Evolutionary conservation across 495 filamentous ascomycete genomes (phyloP).

Genomic region (Penicillium verhagenii): DNA sequence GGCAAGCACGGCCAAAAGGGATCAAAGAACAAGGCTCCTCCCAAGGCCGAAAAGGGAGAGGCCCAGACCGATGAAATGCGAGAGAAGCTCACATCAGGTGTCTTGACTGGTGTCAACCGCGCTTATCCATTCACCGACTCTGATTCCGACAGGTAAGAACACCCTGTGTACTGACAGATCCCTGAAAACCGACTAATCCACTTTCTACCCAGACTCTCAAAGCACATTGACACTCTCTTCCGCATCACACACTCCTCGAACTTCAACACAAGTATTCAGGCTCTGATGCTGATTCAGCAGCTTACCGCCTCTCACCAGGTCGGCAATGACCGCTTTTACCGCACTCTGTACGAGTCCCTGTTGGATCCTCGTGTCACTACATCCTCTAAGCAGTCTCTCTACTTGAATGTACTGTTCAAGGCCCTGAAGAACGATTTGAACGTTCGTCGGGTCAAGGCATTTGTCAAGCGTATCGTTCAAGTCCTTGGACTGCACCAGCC

Average conservation of each 20-base stretch:
- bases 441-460: slow-evolving; percentile 87
- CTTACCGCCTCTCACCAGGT: slow-evolving; percentile 75
- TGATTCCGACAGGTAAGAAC: slow-evolving; percentile 66
- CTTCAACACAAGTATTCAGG: slow-evolving; percentile 97
- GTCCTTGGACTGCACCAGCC: slow-evolving; percentile 85
- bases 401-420: slow-evolving; percentile 87
- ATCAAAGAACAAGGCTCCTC: slow-evolving; percentile 42
- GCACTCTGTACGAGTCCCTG: slow-evolving; percentile 91
- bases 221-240: slow-evolving; percentile 91
- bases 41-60: slow-evolving; percentile 51
- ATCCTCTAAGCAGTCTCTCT: slow-evolving; percentile 93
- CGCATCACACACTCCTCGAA: slow-evolving; percentile 95
- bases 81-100: slow-evolving; percentile 86
- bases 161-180: no score
- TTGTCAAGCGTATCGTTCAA: slow-evolving; percentile 89
- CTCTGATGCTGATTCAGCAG: slow-evolving; percentile 93
- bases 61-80: slow-evolving; percentile 63
- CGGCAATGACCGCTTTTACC: slow-evolving; percentile 85
- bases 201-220: slow-evolving; percentile 58
- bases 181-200: no score
- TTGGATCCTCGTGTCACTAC: slow-evolving; percentile 82
- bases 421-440: slow-evolving; percentile 83
- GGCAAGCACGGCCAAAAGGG: slow-evolving; percentile 19
- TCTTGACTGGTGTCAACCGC: slow-evolving; percentile 92
- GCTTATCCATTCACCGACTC: slow-evolving; percentile 88